These are phyloP conservation scores for Metschnikowia santaceciliae DNA, from an alignment of 805 yeast species.

Conservation along the genomic window DNA sequence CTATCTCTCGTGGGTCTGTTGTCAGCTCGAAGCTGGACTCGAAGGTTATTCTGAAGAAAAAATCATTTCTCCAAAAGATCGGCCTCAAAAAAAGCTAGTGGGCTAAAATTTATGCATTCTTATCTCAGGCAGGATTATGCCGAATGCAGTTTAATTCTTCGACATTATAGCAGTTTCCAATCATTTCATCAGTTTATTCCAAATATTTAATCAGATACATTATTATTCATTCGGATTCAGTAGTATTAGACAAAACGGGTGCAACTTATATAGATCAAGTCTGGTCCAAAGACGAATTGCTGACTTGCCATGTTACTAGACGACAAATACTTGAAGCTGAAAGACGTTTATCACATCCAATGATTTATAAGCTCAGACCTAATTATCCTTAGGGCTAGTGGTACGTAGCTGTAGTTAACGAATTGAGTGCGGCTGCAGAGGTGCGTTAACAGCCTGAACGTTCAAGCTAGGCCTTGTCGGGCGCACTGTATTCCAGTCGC, in stretches of 20 bases:
- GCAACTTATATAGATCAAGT: too few species aligned
- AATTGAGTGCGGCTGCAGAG: not conserved
- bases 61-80: conserved; percentile 23
- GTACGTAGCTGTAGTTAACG: too few species aligned
- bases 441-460: not conserved
- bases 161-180: not conserved
- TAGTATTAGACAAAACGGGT: too few species aligned
- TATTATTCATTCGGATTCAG: too few species aligned
- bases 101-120: not conserved
- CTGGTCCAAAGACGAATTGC: too few species aligned
- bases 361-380: too few species aligned
- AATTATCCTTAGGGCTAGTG: too few species aligned
- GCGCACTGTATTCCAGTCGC: too few species aligned
- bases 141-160: not conserved
- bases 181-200: not conserved
- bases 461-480: not conserved
- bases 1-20: conserved; percentile 13
- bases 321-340: too few species aligned
- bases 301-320: too few species aligned
- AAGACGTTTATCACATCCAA: too few species aligned
- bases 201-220: too few species aligned
- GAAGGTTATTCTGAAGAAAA: conserved; percentile 13
- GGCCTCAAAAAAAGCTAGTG: conserved; percentile 21
- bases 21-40: conserved; percentile 8
- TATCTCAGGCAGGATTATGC: not conserved